A percentile compares a stretch with the other conserved stretches of the same genome.
phyloP scores from a whole-genome alignment of 2,329 filamentous ascomycete genomes.

The Pseudocercospora eumusae region DNA sequence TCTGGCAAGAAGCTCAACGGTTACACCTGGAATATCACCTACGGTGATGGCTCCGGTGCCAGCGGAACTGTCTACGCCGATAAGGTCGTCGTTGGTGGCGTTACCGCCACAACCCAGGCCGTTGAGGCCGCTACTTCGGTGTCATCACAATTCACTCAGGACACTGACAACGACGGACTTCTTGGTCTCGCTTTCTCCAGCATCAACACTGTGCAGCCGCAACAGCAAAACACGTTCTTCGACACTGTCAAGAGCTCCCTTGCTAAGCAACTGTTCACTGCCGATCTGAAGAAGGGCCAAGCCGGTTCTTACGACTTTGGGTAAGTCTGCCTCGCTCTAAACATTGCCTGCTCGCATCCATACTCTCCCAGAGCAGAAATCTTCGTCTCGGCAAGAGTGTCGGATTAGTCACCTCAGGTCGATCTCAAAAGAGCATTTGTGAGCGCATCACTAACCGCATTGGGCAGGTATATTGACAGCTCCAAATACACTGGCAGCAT shows the following conservation, averaged over 20 bases:
- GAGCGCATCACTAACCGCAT: conserved; percentile 42
- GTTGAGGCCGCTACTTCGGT: conserved; percentile 65
- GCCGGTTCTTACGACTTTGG: conserved; percentile 60
- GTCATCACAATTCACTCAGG: conserved; percentile 54
- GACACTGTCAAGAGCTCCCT: conserved; percentile 58
- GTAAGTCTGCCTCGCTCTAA: conserved; percentile 44
- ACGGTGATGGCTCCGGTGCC: conserved; percentile 66
- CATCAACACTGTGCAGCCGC: conserved; percentile 59
- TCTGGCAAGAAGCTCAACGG: conserved; percentile 41
- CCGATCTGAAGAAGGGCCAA: conserved; percentile 55
- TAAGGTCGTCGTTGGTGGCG: conserved; percentile 61
- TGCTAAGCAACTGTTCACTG: conserved; percentile 59
- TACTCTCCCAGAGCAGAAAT: background rate
- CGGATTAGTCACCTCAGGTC: conserved; percentile 1
- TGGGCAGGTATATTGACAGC: conserved; percentile 53
- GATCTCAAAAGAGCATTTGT: conserved; percentile 5
- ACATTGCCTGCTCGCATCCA: background rate
- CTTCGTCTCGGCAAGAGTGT: background rate
- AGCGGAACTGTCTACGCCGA: conserved; percentile 67
- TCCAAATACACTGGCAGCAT: conserved; percentile 59
- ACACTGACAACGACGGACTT: conserved; percentile 60
- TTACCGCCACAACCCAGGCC: conserved; percentile 62
- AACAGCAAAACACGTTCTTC: conserved; percentile 59
- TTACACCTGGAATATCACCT: conserved; percentile 51
- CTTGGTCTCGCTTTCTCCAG: conserved; percentile 61